Conservation (phyloP, 371 early-diverging fungal species). For the Mortierella sp. region DNA sequence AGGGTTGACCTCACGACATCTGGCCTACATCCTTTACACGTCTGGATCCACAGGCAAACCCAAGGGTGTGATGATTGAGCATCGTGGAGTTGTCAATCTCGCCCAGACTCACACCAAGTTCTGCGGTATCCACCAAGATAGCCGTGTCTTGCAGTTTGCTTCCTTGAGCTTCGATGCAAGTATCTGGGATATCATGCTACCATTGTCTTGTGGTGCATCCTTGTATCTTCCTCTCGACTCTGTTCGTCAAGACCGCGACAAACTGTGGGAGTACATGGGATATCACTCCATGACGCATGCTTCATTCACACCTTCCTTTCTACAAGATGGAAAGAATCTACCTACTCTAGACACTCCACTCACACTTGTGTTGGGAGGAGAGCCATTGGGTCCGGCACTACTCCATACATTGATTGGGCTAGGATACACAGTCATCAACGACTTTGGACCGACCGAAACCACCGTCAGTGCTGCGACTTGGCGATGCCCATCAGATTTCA, state of each 20-base stretch:
- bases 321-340: conserved; percentile 8
- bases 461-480: conserved; percentile 12
- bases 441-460: conserved; percentile 53
- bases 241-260: conserved; percentile 6
- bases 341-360: not conserved
- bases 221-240: not conserved
- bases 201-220: conserved; percentile 4
- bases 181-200: conserved; percentile 3
- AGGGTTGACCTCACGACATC: not conserved
- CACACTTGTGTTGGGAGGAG: conserved; percentile 7
- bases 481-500: not conserved
- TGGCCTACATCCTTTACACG: conserved; percentile 50
- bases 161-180: conserved; percentile 16
- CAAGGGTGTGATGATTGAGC: conserved; percentile 23
- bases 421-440: conserved; percentile 8
- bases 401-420: not conserved
- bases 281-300: conserved; percentile 9
- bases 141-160: conserved; percentile 4
- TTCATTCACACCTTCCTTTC: conserved; percentile 1
- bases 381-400: not conserved
- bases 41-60: conserved; percentile 19
- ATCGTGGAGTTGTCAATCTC: conserved; percentile 7
- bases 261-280: not conserved
- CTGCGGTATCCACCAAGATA: not conserved
- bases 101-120: not conserved